Evolutionary conservation across 805 yeast genomes (phyloP), one percentile per base, ranked within the genome.

Genomic region (Kazachstania kunashirensis): DNA sequence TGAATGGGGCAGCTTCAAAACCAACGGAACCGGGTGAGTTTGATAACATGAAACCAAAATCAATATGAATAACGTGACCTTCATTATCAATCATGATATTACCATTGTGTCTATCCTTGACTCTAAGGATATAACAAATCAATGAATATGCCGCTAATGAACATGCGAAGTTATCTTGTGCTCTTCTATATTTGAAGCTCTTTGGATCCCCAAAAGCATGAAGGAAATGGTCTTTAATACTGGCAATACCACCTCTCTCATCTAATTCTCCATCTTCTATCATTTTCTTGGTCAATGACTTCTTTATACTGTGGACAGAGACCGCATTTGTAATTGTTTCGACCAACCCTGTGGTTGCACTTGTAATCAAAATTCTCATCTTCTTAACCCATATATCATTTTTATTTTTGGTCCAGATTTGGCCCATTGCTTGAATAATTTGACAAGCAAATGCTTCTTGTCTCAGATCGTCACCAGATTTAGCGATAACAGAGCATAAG

Each of bases 401-500:
- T 2, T 68, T 67, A 17, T 74, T 73, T 21, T 67, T 71, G 33
- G 73, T 72, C 97, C 97, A 92, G 30, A 85, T 76, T 34, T 75
- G 75, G 1, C 94, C 77, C 62, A 89, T 84, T 17, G 94, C 80
- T 42, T 82, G 80, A 35, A 92, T 89, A 30, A 92, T 58, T 57
- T 92, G 98, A 44, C 96, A 86, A 0, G 98, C 98, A 67, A 92
- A 86, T 0, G 98, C 96, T 58, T 92, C 98, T 56, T 92, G 98
- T 17, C 95, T 82, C 35, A 92, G 59, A 61, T 92, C 98, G 51
- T 83, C 89, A 24, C 98, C 98, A 21, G 95, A 89, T 54, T 92
- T 92, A 10, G 94, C 95, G 54, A 92, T 92, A 2, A 89, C 96
- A 1, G 96, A 88, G 46, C 89, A 85, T 27, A 92, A 59, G 44